phyloP scores from a whole-genome alignment of 768 basidiomycete species.

The Russula abietina region DNA sequence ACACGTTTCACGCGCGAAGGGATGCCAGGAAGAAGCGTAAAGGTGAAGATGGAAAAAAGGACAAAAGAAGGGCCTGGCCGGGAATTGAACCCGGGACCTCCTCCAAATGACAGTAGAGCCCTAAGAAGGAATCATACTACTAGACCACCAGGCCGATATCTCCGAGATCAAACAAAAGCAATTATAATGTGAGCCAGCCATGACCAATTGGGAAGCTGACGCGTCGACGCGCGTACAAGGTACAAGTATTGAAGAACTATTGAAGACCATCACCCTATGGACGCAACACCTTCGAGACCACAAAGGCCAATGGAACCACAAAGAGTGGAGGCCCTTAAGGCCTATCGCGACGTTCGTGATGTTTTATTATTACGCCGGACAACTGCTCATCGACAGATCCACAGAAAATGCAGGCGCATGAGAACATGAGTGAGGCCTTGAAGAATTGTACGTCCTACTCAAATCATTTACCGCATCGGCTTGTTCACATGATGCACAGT shows the following conservation, averaged over 20 bases:
- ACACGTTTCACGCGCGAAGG: not conserved
- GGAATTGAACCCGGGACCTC: slow-evolving; percentile 89
- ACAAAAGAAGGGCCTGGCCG: slow-evolving; percentile 52
- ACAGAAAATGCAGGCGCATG: slow-evolving; percentile 96
- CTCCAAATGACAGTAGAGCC: slow-evolving; percentile 43
- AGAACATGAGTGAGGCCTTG: slow-evolving; percentile 75
- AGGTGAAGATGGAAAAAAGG: not conserved
- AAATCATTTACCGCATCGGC: not conserved
- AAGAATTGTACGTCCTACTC: slow-evolving; percentile 68
- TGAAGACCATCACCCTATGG: too few species aligned
- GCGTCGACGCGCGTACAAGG: slow-evolving; percentile 25
- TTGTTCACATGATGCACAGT: slow-evolving; percentile 44
- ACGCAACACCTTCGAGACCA: slow-evolving; percentile 28
- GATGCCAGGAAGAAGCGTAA: not conserved
- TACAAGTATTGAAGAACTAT: too few species aligned
- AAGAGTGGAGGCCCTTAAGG: slow-evolving; percentile 65
- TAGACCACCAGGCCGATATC: slow-evolving; percentile 38
- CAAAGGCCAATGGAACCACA: slow-evolving; percentile 61
- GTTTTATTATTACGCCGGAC: not conserved
- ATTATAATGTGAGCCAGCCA: not conserved
- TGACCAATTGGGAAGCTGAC: slow-evolving; percentile 25
- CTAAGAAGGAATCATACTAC: slow-evolving; percentile 62
- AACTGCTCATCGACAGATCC: slow-evolving; percentile 15
- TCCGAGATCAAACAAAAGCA: not conserved
- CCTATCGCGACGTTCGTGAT: slow-evolving; percentile 60